Conservation (phyloP, 2,329 filamentous ascomycete genomes). For the Ascocoryne sarcoides region DNA sequence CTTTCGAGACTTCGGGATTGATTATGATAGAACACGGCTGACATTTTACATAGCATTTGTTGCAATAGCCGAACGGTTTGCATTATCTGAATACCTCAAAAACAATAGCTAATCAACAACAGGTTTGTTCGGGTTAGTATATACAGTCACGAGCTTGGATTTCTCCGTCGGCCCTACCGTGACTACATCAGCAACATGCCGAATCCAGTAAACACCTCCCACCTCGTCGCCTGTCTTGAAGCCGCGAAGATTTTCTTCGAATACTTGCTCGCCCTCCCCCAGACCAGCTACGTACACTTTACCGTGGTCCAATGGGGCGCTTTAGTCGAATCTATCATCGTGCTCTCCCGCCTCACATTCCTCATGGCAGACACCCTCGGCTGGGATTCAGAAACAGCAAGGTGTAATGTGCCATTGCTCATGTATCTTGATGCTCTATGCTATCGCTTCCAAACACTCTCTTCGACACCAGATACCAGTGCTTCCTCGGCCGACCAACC, state of each 20-base stretch:
- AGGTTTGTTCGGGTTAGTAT: slow-evolving; percentile 14
- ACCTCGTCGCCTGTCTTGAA: slow-evolving; percentile 15
- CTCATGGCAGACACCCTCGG: slow-evolving; percentile 17
- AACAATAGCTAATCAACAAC: too few species aligned
- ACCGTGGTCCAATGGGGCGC: slow-evolving; percentile 16
- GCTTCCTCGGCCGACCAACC: too few species aligned
- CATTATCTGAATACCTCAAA: too few species aligned
- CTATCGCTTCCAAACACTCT: slow-evolving; percentile 18
- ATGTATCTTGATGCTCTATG: slow-evolving; percentile 26
- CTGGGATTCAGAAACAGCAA: slow-evolving; percentile 19
- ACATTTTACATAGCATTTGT: slow-evolving; percentile 19
- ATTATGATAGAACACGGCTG: too few species aligned
- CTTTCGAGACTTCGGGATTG: too few species aligned
- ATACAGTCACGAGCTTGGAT: slow-evolving; percentile 21
- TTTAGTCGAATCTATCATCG: slow-evolving; percentile 17
- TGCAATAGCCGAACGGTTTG: slow-evolving; percentile 12
- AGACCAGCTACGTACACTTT: slow-evolving; percentile 13
- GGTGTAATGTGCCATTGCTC: slow-evolving; percentile 18
- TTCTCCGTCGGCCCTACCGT: slow-evolving; percentile 18
- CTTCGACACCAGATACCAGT: too few species aligned
- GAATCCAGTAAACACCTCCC: slow-evolving; percentile 4
- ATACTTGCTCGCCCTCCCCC: slow-evolving; percentile 21
- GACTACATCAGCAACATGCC: slow-evolving; percentile 4
- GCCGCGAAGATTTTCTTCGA: slow-evolving; percentile 20
- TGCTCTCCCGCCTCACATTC: slow-evolving; percentile 22